Evolutionary conservation across 2,329 filamentous ascomycete genomes (phyloP).

Genomic region (Pleomassaria siparia): DNA sequence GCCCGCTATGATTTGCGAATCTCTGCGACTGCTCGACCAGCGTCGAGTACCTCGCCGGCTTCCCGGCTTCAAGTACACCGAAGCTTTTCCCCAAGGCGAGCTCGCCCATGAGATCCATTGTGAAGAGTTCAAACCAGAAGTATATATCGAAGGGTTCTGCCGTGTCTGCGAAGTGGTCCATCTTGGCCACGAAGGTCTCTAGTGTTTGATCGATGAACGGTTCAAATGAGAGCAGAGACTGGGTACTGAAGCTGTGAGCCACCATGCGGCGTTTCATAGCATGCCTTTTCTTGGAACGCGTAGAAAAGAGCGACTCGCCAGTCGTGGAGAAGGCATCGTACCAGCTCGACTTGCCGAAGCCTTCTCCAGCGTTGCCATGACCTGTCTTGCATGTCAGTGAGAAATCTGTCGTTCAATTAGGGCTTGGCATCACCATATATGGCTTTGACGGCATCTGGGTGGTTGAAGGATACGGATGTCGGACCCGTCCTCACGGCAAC

Average conservation of each 20-base stretch:
- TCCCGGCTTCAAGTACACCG: slow-evolving; percentile 14
- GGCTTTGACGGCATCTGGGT: slow-evolving; percentile 18
- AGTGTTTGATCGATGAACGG: slow-evolving; percentile 15
- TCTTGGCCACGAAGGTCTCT: slow-evolving; percentile 14
- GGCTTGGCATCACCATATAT: slow-evolving; percentile 12
- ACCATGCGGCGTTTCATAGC: slow-evolving; percentile 18
- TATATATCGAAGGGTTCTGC: slow-evolving; percentile 17
- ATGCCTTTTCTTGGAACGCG: slow-evolving; percentile 17
- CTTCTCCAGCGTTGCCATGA: slow-evolving; percentile 11
- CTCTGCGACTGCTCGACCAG: slow-evolving; percentile 18
- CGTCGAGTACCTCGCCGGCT: slow-evolving; percentile 13
- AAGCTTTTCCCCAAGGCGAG: slow-evolving; percentile 15
- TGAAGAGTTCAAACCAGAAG: slow-evolving; percentile 21
- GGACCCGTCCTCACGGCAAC: slow-evolving; percentile 16
- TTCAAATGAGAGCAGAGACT: slow-evolving; percentile 16
- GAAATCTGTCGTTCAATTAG: no score
- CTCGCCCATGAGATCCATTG: slow-evolving; percentile 20
- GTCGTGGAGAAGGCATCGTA: slow-evolving; percentile 19
- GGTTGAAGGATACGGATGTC: slow-evolving; percentile 17
- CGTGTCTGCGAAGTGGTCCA: slow-evolving; percentile 13
- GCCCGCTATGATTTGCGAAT: slow-evolving; percentile 11
- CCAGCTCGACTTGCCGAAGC: slow-evolving; percentile 18
- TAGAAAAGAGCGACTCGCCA: slow-evolving; percentile 18
- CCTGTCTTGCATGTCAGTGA: slow-evolving; percentile 4
- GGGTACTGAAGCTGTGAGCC: slow-evolving; percentile 15